phyloP scores from a whole-genome alignment of 768 basidiomycete species.

The Filobasidium floriforme region DNA sequence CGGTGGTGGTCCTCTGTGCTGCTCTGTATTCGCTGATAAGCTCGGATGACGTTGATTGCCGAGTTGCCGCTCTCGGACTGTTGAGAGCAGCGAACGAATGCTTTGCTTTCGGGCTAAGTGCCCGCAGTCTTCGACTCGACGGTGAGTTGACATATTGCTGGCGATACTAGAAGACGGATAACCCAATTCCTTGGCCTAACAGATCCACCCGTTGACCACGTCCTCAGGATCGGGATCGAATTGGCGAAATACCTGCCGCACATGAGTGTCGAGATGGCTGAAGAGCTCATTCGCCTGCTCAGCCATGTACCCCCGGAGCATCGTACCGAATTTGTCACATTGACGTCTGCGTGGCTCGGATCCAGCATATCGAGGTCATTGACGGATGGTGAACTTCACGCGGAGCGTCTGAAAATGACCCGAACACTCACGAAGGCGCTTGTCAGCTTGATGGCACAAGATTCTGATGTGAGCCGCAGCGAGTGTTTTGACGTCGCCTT shows the following conservation, averaged over 20 bases:
- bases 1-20: conserved; percentile 1
- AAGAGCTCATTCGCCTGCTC: not conserved
- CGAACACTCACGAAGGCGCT: not conserved
- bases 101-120: not conserved
- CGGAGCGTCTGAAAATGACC: conserved; percentile 2
- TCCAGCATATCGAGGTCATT: not conserved
- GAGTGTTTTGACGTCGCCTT: not conserved
- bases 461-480: conserved; percentile 13
- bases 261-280: conserved; percentile 7
- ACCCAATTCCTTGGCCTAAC: not conserved
- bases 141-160: not conserved
- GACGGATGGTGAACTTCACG: not conserved
- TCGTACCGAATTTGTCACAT: not conserved
- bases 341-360: conserved; percentile 5
- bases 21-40: not conserved
- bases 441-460: conserved; percentile 1
- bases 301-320: not conserved
- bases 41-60: conserved; percentile 4
- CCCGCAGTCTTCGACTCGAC: not conserved
- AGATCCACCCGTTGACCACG: conserved; percentile 6
- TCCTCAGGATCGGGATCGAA: not conserved
- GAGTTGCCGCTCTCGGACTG: not conserved
- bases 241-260: conserved; percentile 8
- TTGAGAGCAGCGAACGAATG: conserved; percentile 2
- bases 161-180: not conserved